Conservation (phyloP, 1,284 basidiomycete genomes). For the Apiotrichum brassicae region DNA sequence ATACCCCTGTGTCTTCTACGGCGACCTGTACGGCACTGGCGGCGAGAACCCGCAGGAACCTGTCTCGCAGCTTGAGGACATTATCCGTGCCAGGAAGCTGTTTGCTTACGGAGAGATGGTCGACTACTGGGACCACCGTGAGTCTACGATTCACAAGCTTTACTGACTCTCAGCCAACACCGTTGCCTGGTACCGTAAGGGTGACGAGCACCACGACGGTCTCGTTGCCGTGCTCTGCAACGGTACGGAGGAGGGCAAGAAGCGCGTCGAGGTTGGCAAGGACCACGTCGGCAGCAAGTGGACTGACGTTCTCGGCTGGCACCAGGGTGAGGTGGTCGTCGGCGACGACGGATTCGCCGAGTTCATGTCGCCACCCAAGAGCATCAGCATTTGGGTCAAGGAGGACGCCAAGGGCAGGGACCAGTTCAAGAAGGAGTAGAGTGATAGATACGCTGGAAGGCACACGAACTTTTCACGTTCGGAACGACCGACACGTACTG, state of each 20-base stretch:
- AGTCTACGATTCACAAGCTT: constrained; percentile 24
- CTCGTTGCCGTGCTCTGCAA: constrained; percentile 50
- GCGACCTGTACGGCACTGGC: constrained; percentile 62
- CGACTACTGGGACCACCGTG: constrained; percentile 53
- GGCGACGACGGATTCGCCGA: constrained; percentile 55
- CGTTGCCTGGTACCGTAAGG: constrained; percentile 52
- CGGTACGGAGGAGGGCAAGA: constrained; percentile 44
- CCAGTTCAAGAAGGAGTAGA: constrained; percentile 42
- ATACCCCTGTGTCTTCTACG: constrained; percentile 93
- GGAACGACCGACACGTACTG: too few relatives aligned
- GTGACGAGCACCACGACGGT: constrained; percentile 51
- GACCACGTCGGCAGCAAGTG: constrained; percentile 54
- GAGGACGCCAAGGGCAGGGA: constrained; percentile 49
- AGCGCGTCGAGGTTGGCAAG: constrained; percentile 52
- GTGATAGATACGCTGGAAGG: too few relatives aligned
- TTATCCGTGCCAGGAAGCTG: constrained; percentile 51
- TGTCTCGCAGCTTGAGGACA: constrained; percentile 50
- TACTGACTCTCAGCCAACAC: constrained; percentile 38
- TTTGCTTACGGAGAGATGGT: constrained; percentile 53
- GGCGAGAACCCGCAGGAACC: constrained; percentile 50
- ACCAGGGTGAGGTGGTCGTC: constrained; percentile 52
- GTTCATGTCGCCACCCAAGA: constrained; percentile 50
- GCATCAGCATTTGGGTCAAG: constrained; percentile 53
- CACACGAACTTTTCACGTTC: too few relatives aligned
- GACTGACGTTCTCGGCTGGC: constrained; percentile 56